Base-by-base conservation (phyloP, 2,329 filamentous ascomycete species). In the Fusarium nematophilum region DNA sequence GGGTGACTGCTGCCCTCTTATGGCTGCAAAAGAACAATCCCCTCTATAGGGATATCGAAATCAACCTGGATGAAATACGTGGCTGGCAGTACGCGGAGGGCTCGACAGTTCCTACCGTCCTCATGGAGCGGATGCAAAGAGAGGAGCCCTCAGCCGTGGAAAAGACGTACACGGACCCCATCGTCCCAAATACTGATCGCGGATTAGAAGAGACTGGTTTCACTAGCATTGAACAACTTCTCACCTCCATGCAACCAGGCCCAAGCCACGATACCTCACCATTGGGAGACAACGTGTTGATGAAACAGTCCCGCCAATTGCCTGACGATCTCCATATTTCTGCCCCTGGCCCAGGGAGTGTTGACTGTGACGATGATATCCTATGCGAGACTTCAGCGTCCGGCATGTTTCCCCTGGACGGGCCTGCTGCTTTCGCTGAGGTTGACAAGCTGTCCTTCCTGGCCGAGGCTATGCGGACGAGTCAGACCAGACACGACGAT, bases 11-110 rank as follows among this genome's bases (percentile, higher is more conserved):
- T 3, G 50, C 50, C 8, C 27, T 53, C 9, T 40, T 11, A 5
- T 53, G 42, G 50, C 42, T 53, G 5, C 27, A 45, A 5, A 26
- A 15, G 23, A 53, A 53, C 27, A 47, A 53, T 27, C 50, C 50
- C 11, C 50, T 46, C 13, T 53, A 47, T 14, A 18, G 13, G 23
- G 14, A 47, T 14, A 37, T 53, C 14, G 10, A 23, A 17, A 53
- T 53, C 36, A 15, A 53, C 42, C 33, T 10, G 18, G 50, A 18
- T 13, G 50, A 53, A 13, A 53, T 42, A 42, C 9, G 36, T 5
- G 34, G 42, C 29, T 53, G 50, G 50, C 26, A 17, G 48, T 47
- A 48, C 23, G 21, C 43, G 4, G 37, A 47, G 3, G 36, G 36
- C 45, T 49, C 44, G 2, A 39, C 6, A 14, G 39, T 50, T 9